phyloP scores from a whole-genome alignment of 495 filamentous ascomycete species.

The Parathielavia appendiculata region DNA sequence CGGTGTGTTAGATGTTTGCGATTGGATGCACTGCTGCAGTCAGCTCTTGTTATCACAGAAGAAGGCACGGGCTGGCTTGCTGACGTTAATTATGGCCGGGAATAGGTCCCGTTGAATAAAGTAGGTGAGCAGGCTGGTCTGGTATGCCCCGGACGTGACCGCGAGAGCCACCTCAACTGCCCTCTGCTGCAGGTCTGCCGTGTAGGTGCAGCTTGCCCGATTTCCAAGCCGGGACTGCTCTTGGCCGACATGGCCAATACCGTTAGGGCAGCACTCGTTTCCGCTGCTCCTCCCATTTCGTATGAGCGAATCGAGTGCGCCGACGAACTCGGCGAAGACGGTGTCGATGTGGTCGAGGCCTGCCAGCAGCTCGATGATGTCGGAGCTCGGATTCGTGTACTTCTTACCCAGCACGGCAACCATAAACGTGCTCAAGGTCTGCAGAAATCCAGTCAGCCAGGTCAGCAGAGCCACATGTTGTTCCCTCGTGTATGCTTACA shows the following conservation, averaged over 20 bases:
- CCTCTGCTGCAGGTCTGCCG: constrained; percentile 62
- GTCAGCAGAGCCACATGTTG: background rate
- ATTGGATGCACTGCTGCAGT: constrained; percentile 57
- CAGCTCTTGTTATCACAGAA: background rate
- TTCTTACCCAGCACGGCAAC: constrained; percentile 74
- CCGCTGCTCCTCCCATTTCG: constrained; percentile 62
- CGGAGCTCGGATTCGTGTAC: constrained; percentile 93
- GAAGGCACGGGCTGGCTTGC: background rate
- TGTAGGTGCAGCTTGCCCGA: constrained; percentile 16
- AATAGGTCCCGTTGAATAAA: constrained; percentile 95
- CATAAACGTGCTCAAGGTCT: constrained; percentile 91
- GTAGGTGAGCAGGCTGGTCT: constrained; percentile 88
- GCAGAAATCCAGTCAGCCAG: background rate
- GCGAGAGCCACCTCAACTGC: constrained; percentile 78
- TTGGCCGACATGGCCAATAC: constrained; percentile 15
- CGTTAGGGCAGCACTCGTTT: constrained; percentile 11
- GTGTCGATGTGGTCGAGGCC: constrained; percentile 82
- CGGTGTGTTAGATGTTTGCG: constrained; percentile 65
- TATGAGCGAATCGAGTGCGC: constrained; percentile 71
- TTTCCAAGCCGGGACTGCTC: constrained; percentile 3
- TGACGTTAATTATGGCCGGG: constrained; percentile 88
- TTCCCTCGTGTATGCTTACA: constrained; percentile 49
- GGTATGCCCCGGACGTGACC: constrained; percentile 86
- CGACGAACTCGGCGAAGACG: constrained; percentile 84
- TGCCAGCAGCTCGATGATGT: constrained; percentile 84